Evolutionary conservation across 306 rosid species (phyloP).

Genomic region (Quercus bicolor): DNA sequence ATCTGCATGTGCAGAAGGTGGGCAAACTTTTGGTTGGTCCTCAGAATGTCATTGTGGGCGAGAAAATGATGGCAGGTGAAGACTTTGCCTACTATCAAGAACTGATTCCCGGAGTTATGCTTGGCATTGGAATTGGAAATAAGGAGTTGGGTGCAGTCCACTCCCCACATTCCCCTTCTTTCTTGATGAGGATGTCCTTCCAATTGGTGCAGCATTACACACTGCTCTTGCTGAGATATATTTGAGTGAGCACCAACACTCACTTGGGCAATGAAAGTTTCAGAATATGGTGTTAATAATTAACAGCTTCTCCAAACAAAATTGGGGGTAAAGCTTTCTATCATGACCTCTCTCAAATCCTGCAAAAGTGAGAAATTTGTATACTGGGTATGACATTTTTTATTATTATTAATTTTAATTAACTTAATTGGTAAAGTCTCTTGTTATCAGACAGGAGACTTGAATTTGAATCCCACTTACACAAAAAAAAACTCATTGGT

Average conservation of each 20-base stretch:
- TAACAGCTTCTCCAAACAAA: no score
- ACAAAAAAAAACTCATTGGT: no score
- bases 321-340: no score
- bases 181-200: constrained; percentile 68
- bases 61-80: constrained; percentile 63
- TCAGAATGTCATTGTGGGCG: constrained; percentile 43
- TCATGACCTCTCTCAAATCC: no score
- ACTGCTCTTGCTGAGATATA: constrained; percentile 57
- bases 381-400: no score
- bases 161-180: constrained; percentile 76
- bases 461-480: no score
- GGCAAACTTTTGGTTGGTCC: constrained; percentile 61
- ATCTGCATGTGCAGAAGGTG: constrained; percentile 49
- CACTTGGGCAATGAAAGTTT: background rate
- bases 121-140: constrained; percentile 59
- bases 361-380: no score
- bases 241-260: constrained; percentile 32
- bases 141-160: constrained; percentile 58
- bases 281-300: background rate
- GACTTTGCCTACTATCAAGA: constrained; percentile 63
- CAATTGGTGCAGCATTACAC: constrained; percentile 58
- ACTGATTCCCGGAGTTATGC: constrained; percentile 48
- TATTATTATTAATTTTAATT: no score
- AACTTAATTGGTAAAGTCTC: no score
- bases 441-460: no score